A percentile compares a stretch with the other conserved stretches of the same genome.
These are phyloP conservation scores for Olyra latifolia DNA, from an alignment of 176 grass and related monocot genomes.

Conservation along the genomic window DNA sequence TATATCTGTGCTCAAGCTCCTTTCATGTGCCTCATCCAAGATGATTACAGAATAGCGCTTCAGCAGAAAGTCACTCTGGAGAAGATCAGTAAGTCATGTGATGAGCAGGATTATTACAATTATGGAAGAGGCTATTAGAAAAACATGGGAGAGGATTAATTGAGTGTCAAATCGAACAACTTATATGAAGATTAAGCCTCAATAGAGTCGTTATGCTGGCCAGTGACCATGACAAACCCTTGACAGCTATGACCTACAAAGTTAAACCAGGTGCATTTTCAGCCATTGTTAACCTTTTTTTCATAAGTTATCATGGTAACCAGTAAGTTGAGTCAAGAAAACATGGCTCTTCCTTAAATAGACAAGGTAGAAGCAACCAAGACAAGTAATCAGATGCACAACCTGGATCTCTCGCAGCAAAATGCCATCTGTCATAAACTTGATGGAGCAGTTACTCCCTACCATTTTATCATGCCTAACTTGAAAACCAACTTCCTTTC, in stretches of 20 bases:
- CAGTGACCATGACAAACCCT: not conserved
- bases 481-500: slow-evolving; percentile 96
- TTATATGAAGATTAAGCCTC: not conserved
- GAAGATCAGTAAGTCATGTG: slow-evolving; percentile 27
- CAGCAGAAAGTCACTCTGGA: slow-evolving; percentile 81
- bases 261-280: not conserved
- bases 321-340: slow-evolving; percentile 18
- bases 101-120: slow-evolving; percentile 16
- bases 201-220: not conserved
- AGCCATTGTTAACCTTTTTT: slow-evolving; percentile 3
- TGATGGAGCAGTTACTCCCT: slow-evolving; percentile 81
- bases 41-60: slow-evolving; percentile 86
- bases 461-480: slow-evolving; percentile 90
- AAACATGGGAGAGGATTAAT: not conserved
- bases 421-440: slow-evolving; percentile 99
- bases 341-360: slow-evolving; percentile 10
- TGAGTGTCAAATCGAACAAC: not conserved
- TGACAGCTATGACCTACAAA: not conserved
- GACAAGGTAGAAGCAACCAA: slow-evolving; percentile 11
- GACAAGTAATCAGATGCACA: slow-evolving; percentile 31
- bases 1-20: slow-evolving; percentile 98
- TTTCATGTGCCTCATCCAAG: slow-evolving; percentile 98
- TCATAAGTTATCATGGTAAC: not conserved
- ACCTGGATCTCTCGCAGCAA: slow-evolving; percentile 96
- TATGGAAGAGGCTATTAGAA: not conserved